Evolutionary conservation across 139 green algal species (phyloP).

Genomic region (Picochlorum sp.): DNA sequence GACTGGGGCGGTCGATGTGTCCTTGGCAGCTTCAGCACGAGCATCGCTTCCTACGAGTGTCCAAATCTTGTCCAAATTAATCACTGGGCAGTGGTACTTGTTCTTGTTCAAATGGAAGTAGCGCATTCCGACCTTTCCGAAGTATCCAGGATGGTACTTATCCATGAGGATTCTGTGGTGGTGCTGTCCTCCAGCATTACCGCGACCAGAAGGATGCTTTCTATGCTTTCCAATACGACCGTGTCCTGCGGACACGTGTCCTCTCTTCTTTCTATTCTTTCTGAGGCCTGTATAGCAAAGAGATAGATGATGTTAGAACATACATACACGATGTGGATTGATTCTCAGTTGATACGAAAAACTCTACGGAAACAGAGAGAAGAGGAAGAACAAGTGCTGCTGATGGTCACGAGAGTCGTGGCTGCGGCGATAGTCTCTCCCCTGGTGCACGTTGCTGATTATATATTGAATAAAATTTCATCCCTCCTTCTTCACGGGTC

Average conservation of each 20-base stretch:
- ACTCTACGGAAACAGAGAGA: too few species aligned
- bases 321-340: too few species aligned
- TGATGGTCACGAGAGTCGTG: too few species aligned
- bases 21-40: conserved; percentile 59
- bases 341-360: too few species aligned
- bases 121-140: conserved; percentile 98
- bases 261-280: conserved; percentile 98
- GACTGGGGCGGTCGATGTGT: conserved; percentile 67
- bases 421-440: too few species aligned
- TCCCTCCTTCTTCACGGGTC: too few species aligned
- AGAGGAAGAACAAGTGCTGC: too few species aligned
- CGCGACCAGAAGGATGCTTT: conserved; percentile 95
- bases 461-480: too few species aligned
- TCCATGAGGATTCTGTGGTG: conserved; percentile 98
- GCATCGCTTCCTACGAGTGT: conserved; percentile 73
- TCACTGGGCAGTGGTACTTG: conserved; percentile 88
- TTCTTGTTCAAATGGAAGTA: conserved; percentile 96
- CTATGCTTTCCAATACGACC: conserved; percentile 98
- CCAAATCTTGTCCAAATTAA: conserved; percentile 99
- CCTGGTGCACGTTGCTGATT: too few species aligned
- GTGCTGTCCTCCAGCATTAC: conserved; percentile 99
- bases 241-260: conserved; percentile 94
- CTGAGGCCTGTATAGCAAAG: conserved; percentile 46
- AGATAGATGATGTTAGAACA: not conserved
- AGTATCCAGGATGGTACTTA: conserved; percentile 96